These are phyloP conservation scores for Flaveria sonorensis DNA, from an alignment of 129 eudicot species.

Conservation along the genomic window DNA sequence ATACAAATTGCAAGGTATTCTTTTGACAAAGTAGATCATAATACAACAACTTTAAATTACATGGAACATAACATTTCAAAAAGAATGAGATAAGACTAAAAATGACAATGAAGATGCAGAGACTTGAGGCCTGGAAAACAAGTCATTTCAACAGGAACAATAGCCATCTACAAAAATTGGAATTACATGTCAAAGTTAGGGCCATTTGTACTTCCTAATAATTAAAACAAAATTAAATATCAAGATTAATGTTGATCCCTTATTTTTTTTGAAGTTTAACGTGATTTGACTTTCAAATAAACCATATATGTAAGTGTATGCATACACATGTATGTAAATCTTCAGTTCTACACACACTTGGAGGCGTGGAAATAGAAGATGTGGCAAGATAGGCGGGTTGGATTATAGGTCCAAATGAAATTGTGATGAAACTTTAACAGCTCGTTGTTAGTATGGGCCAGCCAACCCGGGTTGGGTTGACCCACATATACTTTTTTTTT, in stretches of 20 bases:
- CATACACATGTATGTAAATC: background rate
- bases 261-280: constrained; percentile 12
- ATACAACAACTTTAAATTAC: constrained; percentile 45
- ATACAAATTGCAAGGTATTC: constrained; percentile 30
- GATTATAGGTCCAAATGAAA: background rate
- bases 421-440: background rate
- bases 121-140: constrained; percentile 32
- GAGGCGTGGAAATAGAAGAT: background rate
- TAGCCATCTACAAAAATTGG: constrained; percentile 32
- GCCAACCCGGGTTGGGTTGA: background rate
- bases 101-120: constrained; percentile 17
- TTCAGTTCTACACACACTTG: background rate
- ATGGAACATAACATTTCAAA: constrained; percentile 24
- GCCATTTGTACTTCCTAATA: constrained; percentile 14
- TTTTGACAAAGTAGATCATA: constrained; percentile 34
- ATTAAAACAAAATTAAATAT: background rate
- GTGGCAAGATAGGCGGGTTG: background rate
- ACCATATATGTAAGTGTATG: background rate
- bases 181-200: constrained; percentile 34
- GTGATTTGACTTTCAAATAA: background rate
- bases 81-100: constrained; percentile 23
- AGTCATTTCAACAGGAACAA: constrained; percentile 35
- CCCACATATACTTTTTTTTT: background rate
- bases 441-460: background rate
- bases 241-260: background rate